Percentiles rank a stretch among this genome's conserved stretches.
Evolutionary conservation across 495 filamentous ascomycete species (phyloP).

Genomic region (Neurospora discreta): DNA sequence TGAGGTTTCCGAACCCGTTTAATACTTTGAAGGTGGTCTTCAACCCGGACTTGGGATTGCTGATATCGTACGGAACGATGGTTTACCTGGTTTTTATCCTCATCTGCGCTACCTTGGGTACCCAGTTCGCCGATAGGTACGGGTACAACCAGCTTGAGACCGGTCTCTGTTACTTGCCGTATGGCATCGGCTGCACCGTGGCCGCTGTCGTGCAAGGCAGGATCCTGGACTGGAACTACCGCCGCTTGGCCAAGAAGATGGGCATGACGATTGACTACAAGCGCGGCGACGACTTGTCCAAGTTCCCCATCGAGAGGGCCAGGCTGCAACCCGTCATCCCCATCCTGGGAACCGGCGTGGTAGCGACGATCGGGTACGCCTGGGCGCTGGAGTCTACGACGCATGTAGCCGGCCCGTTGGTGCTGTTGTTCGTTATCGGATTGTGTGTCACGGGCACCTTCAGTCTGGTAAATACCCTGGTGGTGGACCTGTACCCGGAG

Average conservation of each 20-base stretch:
- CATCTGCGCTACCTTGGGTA: constrained; percentile 41
- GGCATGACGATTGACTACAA: constrained; percentile 40
- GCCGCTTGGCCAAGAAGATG: constrained; percentile 35
- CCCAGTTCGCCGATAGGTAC: constrained; percentile 52
- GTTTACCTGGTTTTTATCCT: constrained; percentile 39
- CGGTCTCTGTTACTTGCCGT: constrained; percentile 49
- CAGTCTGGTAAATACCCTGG: constrained; percentile 35
- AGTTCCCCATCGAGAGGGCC: constrained; percentile 56
- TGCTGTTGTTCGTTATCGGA: constrained; percentile 46
- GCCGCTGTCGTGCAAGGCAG: constrained; percentile 55
- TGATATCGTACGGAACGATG: constrained; percentile 36
- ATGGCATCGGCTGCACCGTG: constrained; percentile 55
- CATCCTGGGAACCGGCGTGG: constrained; percentile 28
- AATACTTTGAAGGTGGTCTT: constrained; percentile 53
- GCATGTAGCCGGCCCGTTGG: constrained; percentile 38
- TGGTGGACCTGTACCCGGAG: constrained; percentile 36
- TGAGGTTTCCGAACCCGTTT: constrained; percentile 60
- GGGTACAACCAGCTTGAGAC: constrained; percentile 55
- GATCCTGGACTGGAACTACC: constrained; percentile 46
- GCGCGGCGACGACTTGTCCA: constrained; percentile 38
- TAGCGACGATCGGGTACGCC: constrained; percentile 40
- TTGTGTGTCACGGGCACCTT: constrained; percentile 43
- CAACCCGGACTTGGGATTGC: constrained; percentile 46
- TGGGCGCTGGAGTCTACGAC: constrained; percentile 43
- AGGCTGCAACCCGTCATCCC: constrained; percentile 46